phyloP scores from a whole-genome alignment of 202 grass and related monocot genomes.

The Setaria italica region DNA sequence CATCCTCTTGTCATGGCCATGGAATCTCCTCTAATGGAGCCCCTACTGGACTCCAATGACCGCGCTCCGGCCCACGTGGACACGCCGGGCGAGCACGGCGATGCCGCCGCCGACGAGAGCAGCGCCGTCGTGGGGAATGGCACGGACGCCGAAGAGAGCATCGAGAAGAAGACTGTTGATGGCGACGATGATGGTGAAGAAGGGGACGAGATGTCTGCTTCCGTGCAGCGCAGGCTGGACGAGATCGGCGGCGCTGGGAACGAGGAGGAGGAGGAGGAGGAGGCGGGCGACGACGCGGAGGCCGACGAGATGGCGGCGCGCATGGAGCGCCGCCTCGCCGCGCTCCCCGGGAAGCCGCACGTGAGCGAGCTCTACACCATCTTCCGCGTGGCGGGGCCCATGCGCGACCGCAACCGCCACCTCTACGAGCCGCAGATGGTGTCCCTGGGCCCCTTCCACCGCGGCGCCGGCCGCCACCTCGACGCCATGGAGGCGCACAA shows the following conservation, averaged over 20 bases:
- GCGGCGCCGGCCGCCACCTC: constrained; percentile 42
- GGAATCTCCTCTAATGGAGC: constrained; percentile 27
- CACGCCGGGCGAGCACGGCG: not conserved
- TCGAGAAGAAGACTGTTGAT: not conserved
- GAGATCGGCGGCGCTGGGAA: not conserved
- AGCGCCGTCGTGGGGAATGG: not conserved
- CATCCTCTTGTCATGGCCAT: not conserved
- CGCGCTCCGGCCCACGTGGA: not conserved
- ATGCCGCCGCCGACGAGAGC: not conserved
- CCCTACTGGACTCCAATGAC: not conserved
- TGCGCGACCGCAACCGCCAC: constrained; percentile 62
- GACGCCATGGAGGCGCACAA: constrained; percentile 75
- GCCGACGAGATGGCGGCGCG: constrained; percentile 39
- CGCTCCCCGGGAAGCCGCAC: constrained; percentile 47
- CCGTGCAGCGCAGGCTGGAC: constrained; percentile 17
- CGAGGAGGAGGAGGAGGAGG: not conserved
- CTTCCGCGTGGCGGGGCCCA: constrained; percentile 56
- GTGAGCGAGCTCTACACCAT: constrained; percentile 69
- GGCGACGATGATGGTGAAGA: not conserved
- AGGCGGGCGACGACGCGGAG: constrained; percentile 8
- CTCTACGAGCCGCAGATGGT: constrained; percentile 77
- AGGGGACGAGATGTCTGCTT: constrained; percentile 15
- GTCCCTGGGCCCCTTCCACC: constrained; percentile 77
- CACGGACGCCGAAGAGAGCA: not conserved
- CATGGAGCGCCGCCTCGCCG: constrained; percentile 40